Base-by-base conservation (phyloP, 139 green algal genomes). In the Coccomyxa sp. region DNA sequence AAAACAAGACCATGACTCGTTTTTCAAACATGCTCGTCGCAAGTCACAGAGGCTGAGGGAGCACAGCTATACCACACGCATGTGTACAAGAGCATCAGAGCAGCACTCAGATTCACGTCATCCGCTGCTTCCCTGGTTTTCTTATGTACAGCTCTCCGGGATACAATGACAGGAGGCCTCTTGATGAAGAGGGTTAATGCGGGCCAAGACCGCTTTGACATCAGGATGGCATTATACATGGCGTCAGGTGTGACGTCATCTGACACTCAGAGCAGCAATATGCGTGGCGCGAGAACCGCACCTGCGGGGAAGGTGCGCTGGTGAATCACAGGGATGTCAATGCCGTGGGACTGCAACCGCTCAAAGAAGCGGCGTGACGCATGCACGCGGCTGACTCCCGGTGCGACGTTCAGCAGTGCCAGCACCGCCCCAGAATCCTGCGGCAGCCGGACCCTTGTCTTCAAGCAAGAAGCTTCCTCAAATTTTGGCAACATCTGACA, bases 321-420 rank as follows among this genome's bases (percentile, higher is more conserved):
- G 90, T 99, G 97, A 83, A 99, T 93, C 31, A 99, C 91, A 12
- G 97, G 91, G 0, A 94, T 82, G 59, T 89, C 92, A 78, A 95
- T 85, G 7, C 84, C 81, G 21, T 93, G 79, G 60, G 77, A 59
- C 83, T 92, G 88, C 60, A 99, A 79, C 31, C 87, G 77, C 81
- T 98, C 94, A 87, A 99, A 98, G 32, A 99, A 86, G 45, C 95
- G 93, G 63, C 95, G 88, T 0, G 89, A 95, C 14, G 93, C 89
- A 85, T 99, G 96, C 57, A 99, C 85, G 67, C 95, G 89, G 59
- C 81, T 92, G 14, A 94, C 85, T 60, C 90, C 90, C 15, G 88
- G 84, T 15, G 84, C 82, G 12, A 86, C 91, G 83, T 94, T 88
- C 21, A 98, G 86, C 78, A 99, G 89, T 15, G 89, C 88, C 81